Base-by-base conservation (phyloP, 2,329 filamentous ascomycete genomes). In the Epicoccum sorghinum region DNA sequence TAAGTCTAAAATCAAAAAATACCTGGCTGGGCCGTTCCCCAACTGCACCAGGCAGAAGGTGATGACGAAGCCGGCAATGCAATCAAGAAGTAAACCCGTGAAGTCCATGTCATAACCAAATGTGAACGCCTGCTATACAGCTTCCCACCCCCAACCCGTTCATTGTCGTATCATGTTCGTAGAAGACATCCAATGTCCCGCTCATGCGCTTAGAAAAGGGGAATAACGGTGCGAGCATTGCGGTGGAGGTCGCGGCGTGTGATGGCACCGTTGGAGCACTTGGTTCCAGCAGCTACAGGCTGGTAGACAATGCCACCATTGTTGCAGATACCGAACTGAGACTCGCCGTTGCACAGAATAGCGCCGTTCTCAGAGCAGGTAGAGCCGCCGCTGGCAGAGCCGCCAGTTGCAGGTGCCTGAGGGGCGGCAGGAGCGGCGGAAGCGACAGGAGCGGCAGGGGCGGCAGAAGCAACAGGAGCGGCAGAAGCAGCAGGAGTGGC, bases 281-380 rank as follows among this genome's bases (percentile, higher is more conserved):
- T 70, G 0, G 78, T 80, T 3, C 78, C 79, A 1, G 66, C 52
- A 18, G 79, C 77, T 3, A 80, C 75, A 24, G 65, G 35, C 60
- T 77, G 74, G 56, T 68, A 77, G 9, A 73, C 46, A 3, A 75
- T 71, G 12, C 60, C 59, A 39, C 77, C 78, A 27, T 71, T 64
- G 55, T 77, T 70, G 64, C 76, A 78, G 36, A 79, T 55, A 4
- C 73, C 77, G 43, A 77, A 80, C 18, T 66, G 51, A 3, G 54
- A 60, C 8, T 70, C 61, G 35, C 73, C 69, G 36, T 74, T 75
- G 65, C 78, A 80, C 7, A 74, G 27, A 18, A 73, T 25, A 0
- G 64, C 64, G 46, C 76, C 77, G 10, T 77, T 64, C 3, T 61
- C 59, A 23, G 67, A 63, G 64, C 75, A 77, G 8, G 59, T 22